A percentile compares a stretch with the other conserved stretches of the same genome.
Conservation (phyloP, 805 yeast species). For the Maudiozyma serrabonitensis region DNA sequence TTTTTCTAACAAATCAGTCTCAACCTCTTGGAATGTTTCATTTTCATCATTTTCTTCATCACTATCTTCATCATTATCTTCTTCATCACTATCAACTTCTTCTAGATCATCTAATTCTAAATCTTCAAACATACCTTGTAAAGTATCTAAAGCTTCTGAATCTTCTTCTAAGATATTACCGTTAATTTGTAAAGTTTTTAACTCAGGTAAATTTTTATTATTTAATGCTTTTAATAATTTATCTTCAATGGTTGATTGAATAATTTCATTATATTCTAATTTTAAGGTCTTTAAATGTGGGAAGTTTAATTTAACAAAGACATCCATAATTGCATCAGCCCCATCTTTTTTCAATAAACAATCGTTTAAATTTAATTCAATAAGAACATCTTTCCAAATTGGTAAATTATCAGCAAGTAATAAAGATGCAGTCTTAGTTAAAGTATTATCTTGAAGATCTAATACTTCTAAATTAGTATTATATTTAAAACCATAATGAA, state of each 20-base stretch:
- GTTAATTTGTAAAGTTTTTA: slow-evolving; percentile 69
- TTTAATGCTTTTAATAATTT: slow-evolving; percentile 42
- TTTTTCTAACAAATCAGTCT: slow-evolving; percentile 33
- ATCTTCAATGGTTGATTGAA: slow-evolving; percentile 49
- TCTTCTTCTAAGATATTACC: slow-evolving; percentile 94
- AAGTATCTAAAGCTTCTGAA: slow-evolving; percentile 52
- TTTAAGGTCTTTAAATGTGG: slow-evolving; percentile 47
- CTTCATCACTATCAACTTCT: slow-evolving; percentile 57
- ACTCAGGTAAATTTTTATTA: slow-evolving; percentile 43
- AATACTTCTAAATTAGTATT: slow-evolving; percentile 54
- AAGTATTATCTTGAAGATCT: slow-evolving; percentile 93
- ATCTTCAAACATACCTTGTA: slow-evolving; percentile 59
- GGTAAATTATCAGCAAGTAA: slow-evolving; percentile 53
- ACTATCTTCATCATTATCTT: slow-evolving; percentile 34
- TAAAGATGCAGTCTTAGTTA: slow-evolving; percentile 58
- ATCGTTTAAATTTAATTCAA: slow-evolving; percentile 81
- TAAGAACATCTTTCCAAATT: slow-evolving; percentile 51
- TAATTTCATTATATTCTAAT: slow-evolving; percentile 85
- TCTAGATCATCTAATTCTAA: slow-evolving; percentile 95
- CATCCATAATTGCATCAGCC: slow-evolving; percentile 43
- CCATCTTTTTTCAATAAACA: slow-evolving; percentile 79
- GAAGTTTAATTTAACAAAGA: slow-evolving; percentile 35
- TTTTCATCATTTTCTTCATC: slow-evolving; percentile 30
- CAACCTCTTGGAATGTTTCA: slow-evolving; percentile 43
- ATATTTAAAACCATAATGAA: slow-evolving; percentile 58